phyloP scores from a whole-genome alignment of 169 alveolate species.

The Plasmodium gaboni region DNA sequence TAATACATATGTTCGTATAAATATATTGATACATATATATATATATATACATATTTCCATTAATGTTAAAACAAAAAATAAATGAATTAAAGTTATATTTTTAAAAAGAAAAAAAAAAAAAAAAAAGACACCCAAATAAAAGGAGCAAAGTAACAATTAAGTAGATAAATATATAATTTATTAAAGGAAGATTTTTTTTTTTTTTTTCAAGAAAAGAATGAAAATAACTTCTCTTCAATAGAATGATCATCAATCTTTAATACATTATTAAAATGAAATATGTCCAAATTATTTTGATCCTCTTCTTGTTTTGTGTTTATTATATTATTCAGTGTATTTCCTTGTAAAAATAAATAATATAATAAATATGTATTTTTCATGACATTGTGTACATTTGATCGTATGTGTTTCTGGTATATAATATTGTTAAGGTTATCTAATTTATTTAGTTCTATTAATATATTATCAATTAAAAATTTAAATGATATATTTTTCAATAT shows the following conservation, averaged over 20 bases:
- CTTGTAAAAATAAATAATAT: slow-evolving; percentile 64
- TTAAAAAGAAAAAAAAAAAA: too few relatives aligned
- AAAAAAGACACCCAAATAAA: too few relatives aligned
- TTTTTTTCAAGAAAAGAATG: neutral
- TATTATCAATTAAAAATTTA: slow-evolving; percentile 37
- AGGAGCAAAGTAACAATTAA: too few relatives aligned
- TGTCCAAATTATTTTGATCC: slow-evolving; percentile 18
- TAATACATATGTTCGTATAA: too few relatives aligned
- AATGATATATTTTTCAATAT: slow-evolving; percentile 8
- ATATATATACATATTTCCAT: too few relatives aligned
- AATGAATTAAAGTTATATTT: too few relatives aligned
- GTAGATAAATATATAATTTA: too few relatives aligned
- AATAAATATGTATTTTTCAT: slow-evolving; percentile 47
- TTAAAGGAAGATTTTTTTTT: too few relatives aligned
- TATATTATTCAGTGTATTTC: slow-evolving; percentile 44
- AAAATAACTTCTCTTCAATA: slow-evolving; percentile 62
- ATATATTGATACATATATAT: too few relatives aligned
- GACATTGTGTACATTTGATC: slow-evolving; percentile 20
- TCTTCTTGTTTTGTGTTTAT: slow-evolving; percentile 20
- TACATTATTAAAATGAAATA: slow-evolving; percentile 68
- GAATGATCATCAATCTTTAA: slow-evolving; percentile 18
- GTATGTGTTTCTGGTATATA: slow-evolving; percentile 71
- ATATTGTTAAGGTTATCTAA: slow-evolving; percentile 65
- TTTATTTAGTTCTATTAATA: slow-evolving; percentile 59
- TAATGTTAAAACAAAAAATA: too few relatives aligned